Conservation (phyloP, 2,329 filamentous ascomycete species). For the Claviceps monticola region DNA sequence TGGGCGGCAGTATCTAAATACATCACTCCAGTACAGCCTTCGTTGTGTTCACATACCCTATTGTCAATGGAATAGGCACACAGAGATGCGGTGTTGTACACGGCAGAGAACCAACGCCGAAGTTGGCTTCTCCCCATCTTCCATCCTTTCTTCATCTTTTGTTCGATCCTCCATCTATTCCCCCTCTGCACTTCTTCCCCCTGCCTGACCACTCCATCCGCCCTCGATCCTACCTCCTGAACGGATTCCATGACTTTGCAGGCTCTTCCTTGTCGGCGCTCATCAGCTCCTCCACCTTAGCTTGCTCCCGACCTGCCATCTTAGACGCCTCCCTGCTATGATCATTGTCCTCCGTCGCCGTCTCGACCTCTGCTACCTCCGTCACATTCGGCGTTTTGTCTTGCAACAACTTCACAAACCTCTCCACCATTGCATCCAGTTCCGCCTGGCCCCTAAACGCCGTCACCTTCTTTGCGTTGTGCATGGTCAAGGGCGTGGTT, state of each 20-base stretch:
- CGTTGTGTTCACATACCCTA: background rate
- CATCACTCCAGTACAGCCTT: background rate
- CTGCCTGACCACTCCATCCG: background rate
- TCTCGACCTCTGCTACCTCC: background rate
- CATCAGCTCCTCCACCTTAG: conserved; percentile 19
- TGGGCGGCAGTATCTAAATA: background rate
- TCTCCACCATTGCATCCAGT: conserved; percentile 51
- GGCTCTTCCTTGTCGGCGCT: conserved; percentile 17
- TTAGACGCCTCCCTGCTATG: conserved; percentile 10
- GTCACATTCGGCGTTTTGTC: background rate
- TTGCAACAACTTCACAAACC: conserved; percentile 18
- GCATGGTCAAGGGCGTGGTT: conserved; percentile 56
- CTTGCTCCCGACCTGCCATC: conserved; percentile 16
- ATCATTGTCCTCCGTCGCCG: conserved; percentile 6
- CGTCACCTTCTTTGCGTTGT: conserved; percentile 77
- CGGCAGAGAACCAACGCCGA: background rate
- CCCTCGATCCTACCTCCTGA: background rate
- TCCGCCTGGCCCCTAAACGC: conserved; percentile 56
- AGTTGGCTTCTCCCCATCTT: background rate
- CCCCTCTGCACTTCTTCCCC: too few species aligned
- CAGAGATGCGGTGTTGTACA: background rate
- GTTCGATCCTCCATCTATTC: background rate
- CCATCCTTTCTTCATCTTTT: background rate
- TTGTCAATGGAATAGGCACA: background rate
- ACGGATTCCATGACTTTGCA: conserved; percentile 6